phyloP scores from a whole-genome alignment of 805 yeast genomes.

The Sungouiozyma ichnusensis region DNA sequence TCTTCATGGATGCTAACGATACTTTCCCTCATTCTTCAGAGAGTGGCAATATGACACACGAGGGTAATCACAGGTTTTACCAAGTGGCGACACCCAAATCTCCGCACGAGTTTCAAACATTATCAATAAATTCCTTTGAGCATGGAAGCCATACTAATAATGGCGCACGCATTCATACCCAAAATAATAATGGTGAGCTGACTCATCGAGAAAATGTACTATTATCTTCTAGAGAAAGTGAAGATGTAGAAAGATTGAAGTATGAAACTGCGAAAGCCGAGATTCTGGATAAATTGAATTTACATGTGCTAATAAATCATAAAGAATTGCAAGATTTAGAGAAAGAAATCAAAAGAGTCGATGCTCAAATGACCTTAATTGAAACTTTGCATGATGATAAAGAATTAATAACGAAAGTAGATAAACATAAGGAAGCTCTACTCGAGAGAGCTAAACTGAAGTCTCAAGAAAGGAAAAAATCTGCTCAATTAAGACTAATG shows the following conservation, averaged over 20 bases:
- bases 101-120: conserved; percentile 28
- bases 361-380: conserved; percentile 45
- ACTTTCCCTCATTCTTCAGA: neutral
- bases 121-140: neutral
- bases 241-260: conserved; percentile 22
- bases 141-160: neutral
- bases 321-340: conserved; percentile 42
- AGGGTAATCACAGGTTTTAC: conserved; percentile 14
- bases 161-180: neutral
- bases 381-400: conserved; percentile 33
- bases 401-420: conserved; percentile 16
- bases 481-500: neutral
- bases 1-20: neutral
- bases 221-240: conserved; percentile 14
- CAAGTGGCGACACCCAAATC: conserved; percentile 37
- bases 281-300: conserved; percentile 39
- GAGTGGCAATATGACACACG: neutral
- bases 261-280: conserved; percentile 26
- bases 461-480: conserved; percentile 11
- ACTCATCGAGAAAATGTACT: neutral
- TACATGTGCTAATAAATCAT: conserved; percentile 52
- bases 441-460: conserved; percentile 9
- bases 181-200: neutral
- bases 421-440: conserved; percentile 10
- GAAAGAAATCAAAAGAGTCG: conserved; percentile 46